Conservation (phyloP, 192 early-diverging fungal species). For the Coemansia interrupta region DNA sequence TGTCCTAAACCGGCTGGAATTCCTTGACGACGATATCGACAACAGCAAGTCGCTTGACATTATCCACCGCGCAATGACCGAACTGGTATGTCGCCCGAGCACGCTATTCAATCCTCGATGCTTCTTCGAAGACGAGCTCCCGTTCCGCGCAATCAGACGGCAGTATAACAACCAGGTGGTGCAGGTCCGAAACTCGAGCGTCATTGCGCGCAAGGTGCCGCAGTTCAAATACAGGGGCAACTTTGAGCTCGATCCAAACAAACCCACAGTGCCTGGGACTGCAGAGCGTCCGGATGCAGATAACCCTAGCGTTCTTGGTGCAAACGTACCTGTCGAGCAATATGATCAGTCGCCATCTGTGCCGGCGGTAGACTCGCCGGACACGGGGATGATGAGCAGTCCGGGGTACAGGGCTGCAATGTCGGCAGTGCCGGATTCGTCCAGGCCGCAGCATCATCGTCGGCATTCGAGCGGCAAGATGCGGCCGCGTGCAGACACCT, state of each 20-base stretch:
- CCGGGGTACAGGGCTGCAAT: too few relatives aligned
- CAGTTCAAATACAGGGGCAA: neutral
- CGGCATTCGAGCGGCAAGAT: neutral
- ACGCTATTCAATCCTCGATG: constrained; percentile 42
- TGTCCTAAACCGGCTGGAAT: constrained; percentile 12
- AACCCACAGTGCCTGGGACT: too few relatives aligned
- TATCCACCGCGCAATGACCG: constrained; percentile 15
- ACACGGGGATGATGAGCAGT: too few relatives aligned
- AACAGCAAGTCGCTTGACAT: constrained; percentile 1
- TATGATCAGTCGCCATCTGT: too few relatives aligned
- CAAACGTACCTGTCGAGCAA: too few relatives aligned
- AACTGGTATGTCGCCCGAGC: constrained; percentile 24
- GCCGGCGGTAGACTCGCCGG: too few relatives aligned
- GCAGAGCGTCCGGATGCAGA: too few relatives aligned
- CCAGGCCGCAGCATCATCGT: too few relatives aligned
- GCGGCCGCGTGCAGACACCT: constrained; percentile 3
- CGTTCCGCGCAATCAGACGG: constrained; percentile 10
- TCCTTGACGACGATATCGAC: neutral
- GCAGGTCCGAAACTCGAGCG: constrained; percentile 16
- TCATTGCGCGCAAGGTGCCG: neutral
- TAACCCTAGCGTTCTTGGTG: too few relatives aligned
- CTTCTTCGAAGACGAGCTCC: constrained; percentile 45
- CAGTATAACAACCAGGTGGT: constrained; percentile 7
- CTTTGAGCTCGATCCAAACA: too few relatives aligned
- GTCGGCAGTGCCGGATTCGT: too few relatives aligned